A percentile compares a stretch with the other conserved stretches of the same genome.
phyloP scores from a whole-genome alignment of 345 rosid genomes.

The Erucastrum elatum region DNA sequence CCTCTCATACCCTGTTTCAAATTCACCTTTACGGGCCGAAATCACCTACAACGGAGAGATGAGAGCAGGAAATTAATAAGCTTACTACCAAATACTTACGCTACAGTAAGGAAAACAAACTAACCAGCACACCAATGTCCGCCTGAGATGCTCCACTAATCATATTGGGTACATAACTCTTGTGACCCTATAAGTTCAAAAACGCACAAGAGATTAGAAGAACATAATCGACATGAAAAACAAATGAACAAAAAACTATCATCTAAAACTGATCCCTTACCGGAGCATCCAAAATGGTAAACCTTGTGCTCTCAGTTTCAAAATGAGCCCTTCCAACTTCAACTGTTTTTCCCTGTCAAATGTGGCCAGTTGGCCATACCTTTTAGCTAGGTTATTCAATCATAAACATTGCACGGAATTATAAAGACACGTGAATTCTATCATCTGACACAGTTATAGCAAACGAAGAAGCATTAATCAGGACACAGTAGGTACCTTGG shows the following conservation, averaged over 20 bases:
- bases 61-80: neutral
- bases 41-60: slow-evolving; percentile 57
- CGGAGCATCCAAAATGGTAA: slow-evolving; percentile 98
- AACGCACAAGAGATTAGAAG: slow-evolving; percentile 18
- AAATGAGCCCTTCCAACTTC: slow-evolving; percentile 99
- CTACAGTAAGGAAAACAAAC: slow-evolving; percentile 20
- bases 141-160: slow-evolving; percentile 99
- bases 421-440: neutral
- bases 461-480: slow-evolving; percentile 10
- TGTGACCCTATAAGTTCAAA: slow-evolving; percentile 74
- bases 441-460: neutral
- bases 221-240: neutral
- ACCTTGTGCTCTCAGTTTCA: slow-evolving; percentile 90
- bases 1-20: slow-evolving; percentile 98
- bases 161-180: slow-evolving; percentile 98
- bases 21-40: slow-evolving; percentile 98
- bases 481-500: slow-evolving; percentile 52
- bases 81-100: slow-evolving; percentile 3
- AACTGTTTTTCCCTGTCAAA: slow-evolving; percentile 82
- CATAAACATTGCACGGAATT: neutral
- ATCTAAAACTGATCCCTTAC: slow-evolving; percentile 48
- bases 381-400: neutral
- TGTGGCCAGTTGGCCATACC: neutral
- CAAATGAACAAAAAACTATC: neutral
- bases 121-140: slow-evolving; percentile 93